Percentiles rank a stretch among this genome's conserved stretches.
Conservation (phyloP, 257 asterid species). For the Leonotis leonurus region DNA sequence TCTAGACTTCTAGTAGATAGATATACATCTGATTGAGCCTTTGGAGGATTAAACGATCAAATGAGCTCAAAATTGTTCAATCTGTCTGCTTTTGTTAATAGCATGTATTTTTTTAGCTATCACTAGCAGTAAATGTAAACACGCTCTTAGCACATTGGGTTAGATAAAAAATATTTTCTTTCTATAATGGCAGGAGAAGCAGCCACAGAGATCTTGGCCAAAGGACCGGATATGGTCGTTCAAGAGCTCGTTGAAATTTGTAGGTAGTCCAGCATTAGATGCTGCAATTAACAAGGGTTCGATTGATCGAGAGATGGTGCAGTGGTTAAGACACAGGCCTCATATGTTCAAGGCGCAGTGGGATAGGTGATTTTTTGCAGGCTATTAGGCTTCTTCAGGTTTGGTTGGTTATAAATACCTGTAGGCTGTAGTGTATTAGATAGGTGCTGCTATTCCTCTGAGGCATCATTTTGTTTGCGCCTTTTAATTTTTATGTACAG, state of each 20-base stretch:
- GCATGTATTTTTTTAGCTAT: too few species aligned
- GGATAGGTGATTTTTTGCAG: conserved; percentile 80
- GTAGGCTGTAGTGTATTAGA: conserved; percentile 18
- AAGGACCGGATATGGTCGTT: conserved; percentile 90
- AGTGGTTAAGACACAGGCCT: conserved; percentile 85
- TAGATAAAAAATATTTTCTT: not conserved
- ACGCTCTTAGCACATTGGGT: not conserved
- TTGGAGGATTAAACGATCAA: too few species aligned
- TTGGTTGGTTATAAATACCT: conserved; percentile 14
- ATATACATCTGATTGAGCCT: too few species aligned
- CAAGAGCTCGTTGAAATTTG: conserved; percentile 44
- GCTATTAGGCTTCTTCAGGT: conserved; percentile 11
- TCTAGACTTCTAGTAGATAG: too few species aligned
- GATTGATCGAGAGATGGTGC: conserved; percentile 67
- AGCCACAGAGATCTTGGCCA: conserved; percentile 87
- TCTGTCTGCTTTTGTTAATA: too few species aligned
- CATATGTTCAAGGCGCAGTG: conserved; percentile 69
- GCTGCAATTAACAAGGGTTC: conserved; percentile 51
- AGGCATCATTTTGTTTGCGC: conserved; percentile 19
- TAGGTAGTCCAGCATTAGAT: conserved; percentile 91
- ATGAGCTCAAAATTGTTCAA: too few species aligned
- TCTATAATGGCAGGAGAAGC: conserved; percentile 61
- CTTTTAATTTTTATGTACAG: conserved; percentile 76
- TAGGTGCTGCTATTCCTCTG: conserved; percentile 20
- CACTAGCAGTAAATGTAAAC: too few species aligned